Evolutionary conservation across 768 basidiomycete genomes (phyloP).

Genomic region (Rubroboletus pulcherrimus): DNA sequence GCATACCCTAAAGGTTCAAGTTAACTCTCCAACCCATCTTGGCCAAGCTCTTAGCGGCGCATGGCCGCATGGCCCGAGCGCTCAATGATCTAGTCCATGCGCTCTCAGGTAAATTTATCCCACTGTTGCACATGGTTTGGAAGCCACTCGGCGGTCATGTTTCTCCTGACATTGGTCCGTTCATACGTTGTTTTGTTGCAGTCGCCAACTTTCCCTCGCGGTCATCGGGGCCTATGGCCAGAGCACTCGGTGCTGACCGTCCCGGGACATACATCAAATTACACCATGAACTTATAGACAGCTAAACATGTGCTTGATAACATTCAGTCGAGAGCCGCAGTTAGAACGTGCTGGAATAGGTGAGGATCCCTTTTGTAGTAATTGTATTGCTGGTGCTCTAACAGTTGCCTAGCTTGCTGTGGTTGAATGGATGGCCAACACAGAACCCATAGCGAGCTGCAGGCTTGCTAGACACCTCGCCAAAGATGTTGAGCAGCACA

Average conservation of each 20-base stretch:
- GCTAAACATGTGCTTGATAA: neutral
- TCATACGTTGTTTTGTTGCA: neutral
- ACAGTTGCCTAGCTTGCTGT: neutral
- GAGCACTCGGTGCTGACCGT: neutral
- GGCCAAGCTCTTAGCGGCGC: no score
- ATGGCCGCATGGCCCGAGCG: no score
- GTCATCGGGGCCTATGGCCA: neutral
- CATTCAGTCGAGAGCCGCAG: neutral
- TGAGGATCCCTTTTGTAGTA: neutral
- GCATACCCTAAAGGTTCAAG: no score
- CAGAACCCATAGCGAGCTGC: neutral
- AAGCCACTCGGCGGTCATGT: neutral
- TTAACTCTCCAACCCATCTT: no score
- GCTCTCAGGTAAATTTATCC: neutral
- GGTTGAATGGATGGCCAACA: neutral
- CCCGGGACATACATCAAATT: neutral
- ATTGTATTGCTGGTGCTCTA: no score
- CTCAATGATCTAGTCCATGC: neutral
- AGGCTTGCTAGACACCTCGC: neutral
- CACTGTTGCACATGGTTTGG: neutral
- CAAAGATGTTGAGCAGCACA: neutral
- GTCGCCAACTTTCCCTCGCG: neutral
- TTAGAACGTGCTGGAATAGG: neutral
- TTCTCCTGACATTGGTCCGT: neutral
- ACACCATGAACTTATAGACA: neutral